Evolutionary conservation across 208 protist species (phyloP).

Genomic region (Naegleria lovaniensis): DNA sequence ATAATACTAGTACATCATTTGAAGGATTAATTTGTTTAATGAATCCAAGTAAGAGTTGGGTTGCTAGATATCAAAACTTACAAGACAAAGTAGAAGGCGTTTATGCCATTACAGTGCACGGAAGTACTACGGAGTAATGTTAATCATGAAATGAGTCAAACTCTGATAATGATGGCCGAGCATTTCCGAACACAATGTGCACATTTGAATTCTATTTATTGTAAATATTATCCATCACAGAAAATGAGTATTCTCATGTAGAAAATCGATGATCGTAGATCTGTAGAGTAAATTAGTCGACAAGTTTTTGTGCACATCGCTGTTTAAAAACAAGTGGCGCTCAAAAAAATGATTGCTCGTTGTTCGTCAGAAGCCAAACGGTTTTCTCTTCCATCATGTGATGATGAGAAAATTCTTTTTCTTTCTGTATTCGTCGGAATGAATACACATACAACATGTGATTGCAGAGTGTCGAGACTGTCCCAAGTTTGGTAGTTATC

Average conservation of each 20-base stretch:
- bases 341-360: neutral
- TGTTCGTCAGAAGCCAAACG: neutral
- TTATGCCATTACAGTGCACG: conserved; percentile 14
- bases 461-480: neutral
- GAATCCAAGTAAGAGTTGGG: conserved; percentile 12
- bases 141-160: neutral
- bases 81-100: neutral
- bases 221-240: neutral
- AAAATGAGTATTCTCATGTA: too few relatives aligned
- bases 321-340: neutral
- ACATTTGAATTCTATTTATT: neutral
- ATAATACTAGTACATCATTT: conserved; percentile 18
- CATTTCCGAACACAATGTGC: neutral
- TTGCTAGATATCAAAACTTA: conserved; percentile 17
- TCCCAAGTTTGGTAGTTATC: neutral
- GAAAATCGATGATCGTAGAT: too few relatives aligned
- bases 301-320: too few relatives aligned
- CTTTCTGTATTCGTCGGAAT: neutral
- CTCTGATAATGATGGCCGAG: neutral
- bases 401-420: neutral
- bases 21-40: conserved; percentile 15
- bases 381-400: neutral
- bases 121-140: neutral
- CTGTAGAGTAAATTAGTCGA: too few relatives aligned
- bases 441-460: neutral